These are phyloP conservation scores for Dicorynia guianensis DNA, from an alignment of 306 rosid genomes.

Conservation along the genomic window DNA sequence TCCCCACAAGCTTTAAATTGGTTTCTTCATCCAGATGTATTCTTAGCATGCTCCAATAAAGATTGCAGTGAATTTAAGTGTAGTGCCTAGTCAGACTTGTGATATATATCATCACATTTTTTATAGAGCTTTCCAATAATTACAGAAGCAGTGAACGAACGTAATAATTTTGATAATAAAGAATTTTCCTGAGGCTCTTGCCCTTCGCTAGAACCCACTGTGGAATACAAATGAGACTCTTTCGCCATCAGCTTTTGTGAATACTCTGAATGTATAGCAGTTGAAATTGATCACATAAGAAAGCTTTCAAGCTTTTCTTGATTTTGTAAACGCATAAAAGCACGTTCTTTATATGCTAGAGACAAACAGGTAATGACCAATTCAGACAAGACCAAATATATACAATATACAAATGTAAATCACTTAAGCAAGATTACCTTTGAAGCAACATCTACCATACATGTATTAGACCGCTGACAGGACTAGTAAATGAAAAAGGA, in stretches of 20 bases:
- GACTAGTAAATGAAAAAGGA: not conserved
- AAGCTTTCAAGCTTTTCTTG: slow-evolving; percentile 67
- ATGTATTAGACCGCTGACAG: not conserved
- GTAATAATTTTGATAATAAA: slow-evolving; percentile 61
- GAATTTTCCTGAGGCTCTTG: slow-evolving; percentile 49
- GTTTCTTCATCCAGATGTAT: slow-evolving; percentile 42
- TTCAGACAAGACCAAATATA: not conserved
- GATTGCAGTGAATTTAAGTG: slow-evolving; percentile 57
- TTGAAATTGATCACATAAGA: slow-evolving; percentile 70
- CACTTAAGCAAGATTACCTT: not conserved
- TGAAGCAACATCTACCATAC: not conserved
- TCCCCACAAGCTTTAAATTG: slow-evolving; percentile 49
- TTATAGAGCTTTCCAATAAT: slow-evolving; percentile 68
- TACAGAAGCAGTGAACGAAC: slow-evolving; percentile 80
- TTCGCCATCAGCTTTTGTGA: slow-evolving; percentile 43
- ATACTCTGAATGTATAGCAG: slow-evolving; percentile 64
- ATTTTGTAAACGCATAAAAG: slow-evolving; percentile 52
- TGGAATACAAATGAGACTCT: slow-evolving; percentile 43
- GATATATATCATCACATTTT: slow-evolving; percentile 44
- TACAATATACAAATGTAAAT: not conserved
- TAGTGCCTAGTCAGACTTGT: slow-evolving; percentile 37
- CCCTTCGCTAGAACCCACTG: slow-evolving; percentile 43
- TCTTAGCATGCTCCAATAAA: slow-evolving; percentile 54
- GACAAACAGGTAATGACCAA: not conserved
- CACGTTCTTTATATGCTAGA: slow-evolving; percentile 26